These are phyloP conservation scores for Talaromyces funiculosus DNA, from an alignment of 2,329 filamentous ascomycete species.

Conservation along the genomic window DNA sequence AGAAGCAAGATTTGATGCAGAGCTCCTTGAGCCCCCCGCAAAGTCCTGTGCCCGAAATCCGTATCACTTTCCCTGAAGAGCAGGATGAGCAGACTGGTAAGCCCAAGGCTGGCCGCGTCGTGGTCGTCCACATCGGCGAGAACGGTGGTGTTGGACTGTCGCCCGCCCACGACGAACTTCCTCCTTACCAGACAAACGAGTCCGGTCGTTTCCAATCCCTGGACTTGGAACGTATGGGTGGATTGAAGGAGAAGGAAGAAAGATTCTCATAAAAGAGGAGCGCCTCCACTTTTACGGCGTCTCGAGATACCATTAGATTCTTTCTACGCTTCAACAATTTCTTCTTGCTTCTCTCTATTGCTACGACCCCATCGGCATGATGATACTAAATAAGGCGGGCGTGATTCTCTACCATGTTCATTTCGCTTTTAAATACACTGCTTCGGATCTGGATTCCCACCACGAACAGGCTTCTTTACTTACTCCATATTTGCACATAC, in stretches of 20 bases:
- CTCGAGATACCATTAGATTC: neutral
- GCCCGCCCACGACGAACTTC: conserved; percentile 72
- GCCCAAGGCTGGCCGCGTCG: conserved; percentile 76
- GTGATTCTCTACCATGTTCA: conserved; percentile 3
- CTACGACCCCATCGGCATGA: conserved; percentile 12
- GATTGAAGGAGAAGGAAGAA: conserved; percentile 79
- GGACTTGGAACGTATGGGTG: conserved; percentile 90
- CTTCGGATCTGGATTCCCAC: neutral
- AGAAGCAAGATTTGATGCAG: conserved; percentile 71
- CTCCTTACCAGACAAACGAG: conserved; percentile 80
- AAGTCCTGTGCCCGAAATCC: conserved; percentile 89
- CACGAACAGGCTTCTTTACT: conserved; percentile 3
- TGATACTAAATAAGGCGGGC: conserved; percentile 10
- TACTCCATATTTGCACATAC: conserved; percentile 7
- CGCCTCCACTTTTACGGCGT: neutral
- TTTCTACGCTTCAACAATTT: conserved; percentile 1
- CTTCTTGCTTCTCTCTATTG: conserved; percentile 6
- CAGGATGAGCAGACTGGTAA: conserved; percentile 67
- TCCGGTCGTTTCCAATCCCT: conserved; percentile 81
- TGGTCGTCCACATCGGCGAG: conserved; percentile 87
- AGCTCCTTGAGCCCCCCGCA: conserved; percentile 70
- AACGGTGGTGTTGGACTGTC: conserved; percentile 79
- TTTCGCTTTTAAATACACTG: neutral
- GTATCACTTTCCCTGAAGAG: conserved; percentile 96
- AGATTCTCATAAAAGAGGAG: conserved; percentile 30